phyloP scores from a whole-genome alignment of 305 asterid genomes.

The Petunia hybrid region DNA sequence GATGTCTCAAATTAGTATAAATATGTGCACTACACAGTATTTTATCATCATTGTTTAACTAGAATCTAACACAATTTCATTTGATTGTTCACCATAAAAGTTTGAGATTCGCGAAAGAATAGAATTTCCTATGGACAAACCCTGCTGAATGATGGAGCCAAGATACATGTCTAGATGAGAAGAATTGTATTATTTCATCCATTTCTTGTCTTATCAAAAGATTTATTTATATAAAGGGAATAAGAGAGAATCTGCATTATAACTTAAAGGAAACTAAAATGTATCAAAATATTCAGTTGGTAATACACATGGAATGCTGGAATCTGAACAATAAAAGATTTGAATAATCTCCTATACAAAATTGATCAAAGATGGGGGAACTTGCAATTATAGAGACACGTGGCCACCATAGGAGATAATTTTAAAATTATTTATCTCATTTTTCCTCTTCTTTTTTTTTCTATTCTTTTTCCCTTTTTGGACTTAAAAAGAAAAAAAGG shows the following conservation, averaged over 20 bases:
- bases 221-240: not conserved
- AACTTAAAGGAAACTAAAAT: not conserved
- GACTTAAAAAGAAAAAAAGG: not conserved
- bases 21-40: too few relatives aligned
- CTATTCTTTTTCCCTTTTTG: not conserved
- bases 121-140: too few relatives aligned
- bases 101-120: too few relatives aligned
- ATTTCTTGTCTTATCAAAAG: not conserved
- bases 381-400: slow-evolving; percentile 25
- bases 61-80: too few relatives aligned
- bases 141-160: too few relatives aligned
- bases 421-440: slow-evolving; percentile 27
- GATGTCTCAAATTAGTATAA: too few relatives aligned
- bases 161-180: too few relatives aligned
- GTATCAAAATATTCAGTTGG: not conserved
- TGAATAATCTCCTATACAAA: slow-evolving; percentile 9
- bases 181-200: too few relatives aligned
- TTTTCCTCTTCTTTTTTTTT: not conserved
- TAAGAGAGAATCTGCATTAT: not conserved
- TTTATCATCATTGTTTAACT: too few relatives aligned
- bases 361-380: not conserved
- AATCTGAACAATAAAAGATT: slow-evolving; percentile 21
- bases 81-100: too few relatives aligned
- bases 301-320: slow-evolving; percentile 2
- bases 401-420: not conserved